Percentiles rank a stretch among this genome's conserved stretches.
These are phyloP conservation scores for Colletotrichum tropicale DNA, from an alignment of 2,329 filamentous ascomycete species.

Conservation along the genomic window DNA sequence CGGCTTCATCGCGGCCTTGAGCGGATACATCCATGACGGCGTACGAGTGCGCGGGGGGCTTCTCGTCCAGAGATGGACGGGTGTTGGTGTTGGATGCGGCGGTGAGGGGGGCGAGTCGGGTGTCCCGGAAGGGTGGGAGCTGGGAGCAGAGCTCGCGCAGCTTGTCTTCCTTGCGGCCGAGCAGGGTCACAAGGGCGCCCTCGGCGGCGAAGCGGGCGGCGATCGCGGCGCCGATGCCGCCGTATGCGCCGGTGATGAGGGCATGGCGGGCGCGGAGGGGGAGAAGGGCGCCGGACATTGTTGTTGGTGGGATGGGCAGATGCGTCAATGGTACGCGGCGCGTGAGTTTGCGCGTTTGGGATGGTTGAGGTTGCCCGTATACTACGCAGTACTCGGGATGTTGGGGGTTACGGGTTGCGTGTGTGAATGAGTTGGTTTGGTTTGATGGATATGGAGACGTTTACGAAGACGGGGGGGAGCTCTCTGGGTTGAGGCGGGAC, in stretches of 20 bases:
- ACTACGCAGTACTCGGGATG: neutral
- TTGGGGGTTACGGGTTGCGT: neutral
- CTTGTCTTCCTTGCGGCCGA: conserved; percentile 59
- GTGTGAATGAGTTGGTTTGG: neutral
- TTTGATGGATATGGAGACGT: neutral
- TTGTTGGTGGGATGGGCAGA: neutral
- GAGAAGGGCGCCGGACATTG: conserved; percentile 6
- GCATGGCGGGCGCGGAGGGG: conserved; percentile 50
- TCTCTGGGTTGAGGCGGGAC: neutral
- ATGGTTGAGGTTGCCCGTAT: neutral
- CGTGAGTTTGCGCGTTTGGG: neutral
- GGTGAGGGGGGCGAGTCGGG: conserved; percentile 23
- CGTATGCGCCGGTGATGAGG: conserved; percentile 73
- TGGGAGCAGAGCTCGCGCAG: conserved; percentile 45
- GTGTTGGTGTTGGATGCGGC: neutral
- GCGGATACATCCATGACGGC: conserved; percentile 20
- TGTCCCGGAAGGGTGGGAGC: conserved; percentile 23
- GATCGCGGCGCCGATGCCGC: conserved; percentile 73
- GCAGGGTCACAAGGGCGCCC: conserved; percentile 64
- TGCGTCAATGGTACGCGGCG: neutral
- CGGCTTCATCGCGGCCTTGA: conserved; percentile 7
- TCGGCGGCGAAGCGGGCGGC: conserved; percentile 68
- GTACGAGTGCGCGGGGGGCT: conserved; percentile 12
- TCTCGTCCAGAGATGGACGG: neutral
- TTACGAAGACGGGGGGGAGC: neutral